These are phyloP conservation scores for Pyrrhoderma noxium DNA, from an alignment of 1,284 basidiomycete genomes.

Conservation along the genomic window DNA sequence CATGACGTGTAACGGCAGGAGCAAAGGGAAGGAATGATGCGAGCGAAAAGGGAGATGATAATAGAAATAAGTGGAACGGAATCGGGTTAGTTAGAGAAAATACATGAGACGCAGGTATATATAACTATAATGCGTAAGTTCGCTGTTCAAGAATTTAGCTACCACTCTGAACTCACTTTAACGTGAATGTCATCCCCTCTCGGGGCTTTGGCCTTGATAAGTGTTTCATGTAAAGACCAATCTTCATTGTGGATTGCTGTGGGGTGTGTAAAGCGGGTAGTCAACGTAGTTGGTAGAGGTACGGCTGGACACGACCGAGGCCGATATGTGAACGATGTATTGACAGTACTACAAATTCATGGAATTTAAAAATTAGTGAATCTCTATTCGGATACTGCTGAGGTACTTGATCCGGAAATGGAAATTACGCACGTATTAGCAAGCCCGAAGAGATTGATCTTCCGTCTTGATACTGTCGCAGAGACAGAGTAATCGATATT, in stretches of 20 bases:
- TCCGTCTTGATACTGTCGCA: conserved; percentile 37
- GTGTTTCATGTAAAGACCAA: conserved; percentile 46
- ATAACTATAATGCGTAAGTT: conserved; percentile 30
- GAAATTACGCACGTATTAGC: conserved; percentile 7
- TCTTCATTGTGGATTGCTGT: conserved; percentile 37
- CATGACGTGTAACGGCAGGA: conserved; percentile 33
- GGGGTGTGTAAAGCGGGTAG: conserved; percentile 23
- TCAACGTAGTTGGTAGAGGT: conserved; percentile 44
- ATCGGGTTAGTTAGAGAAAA: conserved; percentile 52
- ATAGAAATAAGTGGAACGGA: conserved; percentile 57
- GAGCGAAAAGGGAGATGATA: conserved; percentile 47
- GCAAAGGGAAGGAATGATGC: conserved; percentile 51
- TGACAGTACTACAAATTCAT: conserved; percentile 36
- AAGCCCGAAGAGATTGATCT: conserved; percentile 18
- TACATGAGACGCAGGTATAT: conserved; percentile 48
- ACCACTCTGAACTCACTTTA: conserved; percentile 28
- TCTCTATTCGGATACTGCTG: no score
- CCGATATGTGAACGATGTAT: conserved; percentile 56
- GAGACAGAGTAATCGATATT: conserved; percentile 52
- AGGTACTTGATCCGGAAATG: no score
- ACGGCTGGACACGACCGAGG: conserved; percentile 55
- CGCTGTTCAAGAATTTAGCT: background rate
- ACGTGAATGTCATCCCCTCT: conserved; percentile 38
- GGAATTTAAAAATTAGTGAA: background rate
- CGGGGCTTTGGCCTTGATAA: conserved; percentile 33